Evolutionary conservation across 2,329 filamentous ascomycete genomes (phyloP), one percentile per base, ranked within the genome.

Genomic region (Fusarium foetens): DNA sequence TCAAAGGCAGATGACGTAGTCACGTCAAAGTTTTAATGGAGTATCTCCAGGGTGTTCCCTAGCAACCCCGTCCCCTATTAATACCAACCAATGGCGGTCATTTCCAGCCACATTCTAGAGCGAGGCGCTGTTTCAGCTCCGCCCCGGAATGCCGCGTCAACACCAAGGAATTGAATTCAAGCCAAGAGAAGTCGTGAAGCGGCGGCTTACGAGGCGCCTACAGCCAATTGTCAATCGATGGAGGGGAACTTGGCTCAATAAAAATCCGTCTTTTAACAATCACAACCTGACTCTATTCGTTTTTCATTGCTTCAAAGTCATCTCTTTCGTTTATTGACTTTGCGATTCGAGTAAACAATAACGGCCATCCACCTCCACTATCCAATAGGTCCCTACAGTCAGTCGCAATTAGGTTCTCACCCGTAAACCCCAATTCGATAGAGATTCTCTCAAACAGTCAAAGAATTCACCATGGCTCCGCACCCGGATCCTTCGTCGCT

Each of bases 61-160:
- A 38, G 58, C 27, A 46, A 53, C 58, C 65, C 74, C 48, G 52
- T 62, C 33, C 67, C 62, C 70, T 77, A 77, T 76, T 67, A 73
- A 76, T 77, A 76, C 43, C 54, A 43, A 23, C 75, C 73, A 77
- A 75, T 74, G 23, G 52, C 63, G 6, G 4, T 3, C 7, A 13
- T 16, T 41, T 59, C 68, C 71, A 77, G 75, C 75, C 75, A 77
- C 75, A 75, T 69, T 65, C 45, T 23, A 68, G 42, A 70, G 65
- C 52, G 68, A 74, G 73, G 75, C 73, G 68, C 66, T 70, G 76
- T 77, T 71, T 77, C 76, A 76, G 75, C 76, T 76, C 65, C 76
- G 75, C 76, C 76, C 68, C 76, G 51, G 51, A 75, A 63, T 76
- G 75, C 75, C 75, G 75, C 75, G 75, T 77, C 74, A 77, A 77